Percentiles rank a stretch among this genome's conserved stretches.
Evolutionary conservation across 2,329 filamentous ascomycete genomes (phyloP).

Genomic region (Verticillium longisporum): DNA sequence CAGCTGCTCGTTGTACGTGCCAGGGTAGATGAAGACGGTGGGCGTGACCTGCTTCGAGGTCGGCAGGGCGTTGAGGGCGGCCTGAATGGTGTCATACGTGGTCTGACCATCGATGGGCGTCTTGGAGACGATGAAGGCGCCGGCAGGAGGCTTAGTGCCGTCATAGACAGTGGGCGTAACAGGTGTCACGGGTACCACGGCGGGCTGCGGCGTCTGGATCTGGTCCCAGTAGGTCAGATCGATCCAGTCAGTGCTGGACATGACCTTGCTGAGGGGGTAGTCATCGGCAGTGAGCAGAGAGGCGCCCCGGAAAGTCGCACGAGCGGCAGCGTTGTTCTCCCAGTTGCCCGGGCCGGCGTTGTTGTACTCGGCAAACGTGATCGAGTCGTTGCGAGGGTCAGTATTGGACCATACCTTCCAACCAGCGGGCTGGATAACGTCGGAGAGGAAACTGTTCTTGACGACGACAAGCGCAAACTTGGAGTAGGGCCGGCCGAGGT

Average conservation of each 20-base stretch:
- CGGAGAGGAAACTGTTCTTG: conserved; percentile 37
- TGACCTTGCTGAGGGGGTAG: conserved; percentile 15
- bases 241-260: conserved; percentile 18
- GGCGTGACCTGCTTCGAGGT: conserved; percentile 22
- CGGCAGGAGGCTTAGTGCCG: conserved; percentile 19
- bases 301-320: conserved; percentile 13
- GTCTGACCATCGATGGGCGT: conserved; percentile 6
- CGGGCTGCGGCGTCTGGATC: conserved; percentile 13
- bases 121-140: conserved; percentile 21
- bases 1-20: conserved; percentile 29
- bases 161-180: conserved; percentile 20
- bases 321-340: conserved; percentile 43
- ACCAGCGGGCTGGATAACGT: conserved; percentile 43
- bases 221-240: conserved; percentile 17
- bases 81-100: conserved; percentile 15
- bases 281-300: conserved; percentile 15
- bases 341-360: conserved; percentile 41
- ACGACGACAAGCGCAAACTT: conserved; percentile 43
- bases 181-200: conserved; percentile 25
- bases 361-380: conserved; percentile 44
- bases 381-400: conserved; percentile 32
- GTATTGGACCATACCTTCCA: conserved; percentile 39
- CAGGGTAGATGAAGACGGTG: conserved; percentile 19
- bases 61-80: conserved; percentile 12
- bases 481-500: conserved; percentile 47